Percentiles rank a stretch among this genome's conserved stretches.
Conservation (phyloP, 2,329 filamentous ascomycete species). For the Celoporthe dispersa region DNA sequence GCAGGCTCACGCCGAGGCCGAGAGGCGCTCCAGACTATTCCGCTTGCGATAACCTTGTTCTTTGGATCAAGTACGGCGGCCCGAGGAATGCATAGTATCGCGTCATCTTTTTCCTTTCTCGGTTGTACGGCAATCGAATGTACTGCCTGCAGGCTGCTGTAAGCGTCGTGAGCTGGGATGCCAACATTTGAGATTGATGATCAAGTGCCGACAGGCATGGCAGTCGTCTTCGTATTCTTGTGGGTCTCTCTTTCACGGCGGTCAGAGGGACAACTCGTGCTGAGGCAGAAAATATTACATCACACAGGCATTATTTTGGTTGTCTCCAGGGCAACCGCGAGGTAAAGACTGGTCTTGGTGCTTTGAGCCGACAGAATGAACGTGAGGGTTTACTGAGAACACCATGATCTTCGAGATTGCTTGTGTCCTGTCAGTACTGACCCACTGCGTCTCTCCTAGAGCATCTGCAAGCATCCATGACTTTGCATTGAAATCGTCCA, state of each 20-base stretch:
- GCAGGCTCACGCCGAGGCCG: slow-evolving; percentile 10
- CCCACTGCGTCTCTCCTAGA: not conserved
- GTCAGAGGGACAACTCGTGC: not conserved
- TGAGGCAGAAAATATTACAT: not conserved
- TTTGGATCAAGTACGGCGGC: slow-evolving; percentile 4
- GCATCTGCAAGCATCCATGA: not conserved
- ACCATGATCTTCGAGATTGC: too few species aligned
- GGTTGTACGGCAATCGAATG: slow-evolving; percentile 4
- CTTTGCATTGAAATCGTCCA: too few species aligned
- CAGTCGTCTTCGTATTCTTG: not conserved
- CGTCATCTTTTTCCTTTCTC: not conserved
- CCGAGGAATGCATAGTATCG: slow-evolving; percentile 25
- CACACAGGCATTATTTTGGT: not conserved
- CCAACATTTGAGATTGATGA: not conserved
- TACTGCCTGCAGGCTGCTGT: not conserved
- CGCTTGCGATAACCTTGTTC: not conserved
- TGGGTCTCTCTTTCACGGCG: not conserved
- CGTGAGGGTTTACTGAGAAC: too few species aligned
- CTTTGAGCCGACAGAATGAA: not conserved
- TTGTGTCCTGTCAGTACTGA: too few species aligned
- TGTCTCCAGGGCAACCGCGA: not conserved
- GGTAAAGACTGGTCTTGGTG: not conserved
- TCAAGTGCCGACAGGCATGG: not conserved
- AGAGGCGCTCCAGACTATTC: not conserved
- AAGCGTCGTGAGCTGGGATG: not conserved